Percentiles rank a stretch among this genome's conserved stretches.
Evolutionary conservation across 441 rosid genomes (phyloP).

Genomic region (Pelargonium citronellum): DNA sequence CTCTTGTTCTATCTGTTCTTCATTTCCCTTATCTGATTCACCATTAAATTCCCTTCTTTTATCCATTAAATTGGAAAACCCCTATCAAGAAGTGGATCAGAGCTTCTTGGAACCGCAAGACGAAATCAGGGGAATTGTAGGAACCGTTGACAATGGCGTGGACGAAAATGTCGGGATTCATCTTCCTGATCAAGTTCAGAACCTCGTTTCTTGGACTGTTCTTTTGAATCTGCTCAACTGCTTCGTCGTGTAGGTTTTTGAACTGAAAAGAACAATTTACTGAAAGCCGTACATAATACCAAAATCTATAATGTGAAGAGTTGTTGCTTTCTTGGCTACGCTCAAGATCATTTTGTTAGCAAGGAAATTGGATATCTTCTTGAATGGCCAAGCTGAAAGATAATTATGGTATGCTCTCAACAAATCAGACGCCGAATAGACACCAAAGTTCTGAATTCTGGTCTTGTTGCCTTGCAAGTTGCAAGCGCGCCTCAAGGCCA

Average conservation of each 20-base stretch:
- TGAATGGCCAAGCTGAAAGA: slow-evolving; percentile 22
- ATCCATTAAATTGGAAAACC: too few relatives aligned
- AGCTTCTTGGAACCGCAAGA: slow-evolving; percentile 65
- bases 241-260: slow-evolving; percentile 55
- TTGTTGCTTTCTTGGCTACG: slow-evolving; percentile 13
- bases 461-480: not conserved
- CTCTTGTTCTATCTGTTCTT: too few relatives aligned
- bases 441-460: not conserved
- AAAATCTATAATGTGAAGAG: slow-evolving; percentile 53
- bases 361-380: slow-evolving; percentile 17
- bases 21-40: too few relatives aligned
- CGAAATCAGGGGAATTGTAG: slow-evolving; percentile 64
- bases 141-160: slow-evolving; percentile 44
- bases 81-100: slow-evolving; percentile 60
- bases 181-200: slow-evolving; percentile 49
- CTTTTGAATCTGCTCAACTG: slow-evolving; percentile 26
- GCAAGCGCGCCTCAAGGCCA: not conserved
- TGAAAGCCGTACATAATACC: slow-evolving; percentile 69
- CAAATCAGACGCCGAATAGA: slow-evolving; percentile 23
- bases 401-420: slow-evolving; percentile 26
- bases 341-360: slow-evolving; percentile 21
- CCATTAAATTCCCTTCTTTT: too few relatives aligned
- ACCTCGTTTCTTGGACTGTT: slow-evolving; percentile 51
- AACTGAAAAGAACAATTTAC: slow-evolving; percentile 47
- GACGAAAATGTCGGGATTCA: slow-evolving; percentile 53